Percentiles rank a stretch among this genome's conserved stretches.
Evolutionary conservation across 2,329 filamentous ascomycete species (phyloP).

Genomic region (Aschersonia sp.): DNA sequence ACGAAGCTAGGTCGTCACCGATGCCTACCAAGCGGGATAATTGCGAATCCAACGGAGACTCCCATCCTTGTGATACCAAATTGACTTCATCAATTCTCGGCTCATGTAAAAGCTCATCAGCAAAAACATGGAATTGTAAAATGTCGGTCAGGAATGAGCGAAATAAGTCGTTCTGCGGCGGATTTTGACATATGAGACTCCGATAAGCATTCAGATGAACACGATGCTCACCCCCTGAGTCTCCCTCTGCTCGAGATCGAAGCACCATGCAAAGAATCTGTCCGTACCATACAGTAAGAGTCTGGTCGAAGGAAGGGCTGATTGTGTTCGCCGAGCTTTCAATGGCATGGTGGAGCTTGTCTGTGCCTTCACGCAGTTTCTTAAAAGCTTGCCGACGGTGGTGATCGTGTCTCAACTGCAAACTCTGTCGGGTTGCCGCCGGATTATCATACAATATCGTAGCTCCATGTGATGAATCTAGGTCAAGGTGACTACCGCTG

Average conservation of each 20-base stretch:
- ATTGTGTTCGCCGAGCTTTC: constrained; percentile 23
- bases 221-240: constrained; percentile 55
- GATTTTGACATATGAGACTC: constrained; percentile 48
- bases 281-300: constrained; percentile 41
- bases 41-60: constrained; percentile 24
- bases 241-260: constrained; percentile 41
- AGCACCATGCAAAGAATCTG: constrained; percentile 50
- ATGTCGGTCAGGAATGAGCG: constrained; percentile 54
- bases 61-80: constrained; percentile 29
- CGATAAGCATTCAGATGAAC: constrained; percentile 66
- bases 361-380: constrained; percentile 12
- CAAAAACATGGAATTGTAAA: constrained; percentile 68
- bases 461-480: constrained; percentile 38
- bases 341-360: constrained; percentile 28
- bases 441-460: constrained; percentile 37
- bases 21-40: constrained; percentile 58
- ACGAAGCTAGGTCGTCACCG: constrained; percentile 66
- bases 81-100: constrained; percentile 21
- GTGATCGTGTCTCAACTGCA: constrained; percentile 36
- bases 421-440: constrained; percentile 27
- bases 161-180: constrained; percentile 53
- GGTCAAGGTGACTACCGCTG: constrained; percentile 62
- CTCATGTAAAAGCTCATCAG: constrained; percentile 45
- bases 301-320: constrained; percentile 28
- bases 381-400: constrained; percentile 42